Percentiles rank a stretch among this genome's conserved stretches.
These are phyloP conservation scores for Mrakia gelida DNA, from an alignment of 768 basidiomycete genomes.

Conservation along the genomic window DNA sequence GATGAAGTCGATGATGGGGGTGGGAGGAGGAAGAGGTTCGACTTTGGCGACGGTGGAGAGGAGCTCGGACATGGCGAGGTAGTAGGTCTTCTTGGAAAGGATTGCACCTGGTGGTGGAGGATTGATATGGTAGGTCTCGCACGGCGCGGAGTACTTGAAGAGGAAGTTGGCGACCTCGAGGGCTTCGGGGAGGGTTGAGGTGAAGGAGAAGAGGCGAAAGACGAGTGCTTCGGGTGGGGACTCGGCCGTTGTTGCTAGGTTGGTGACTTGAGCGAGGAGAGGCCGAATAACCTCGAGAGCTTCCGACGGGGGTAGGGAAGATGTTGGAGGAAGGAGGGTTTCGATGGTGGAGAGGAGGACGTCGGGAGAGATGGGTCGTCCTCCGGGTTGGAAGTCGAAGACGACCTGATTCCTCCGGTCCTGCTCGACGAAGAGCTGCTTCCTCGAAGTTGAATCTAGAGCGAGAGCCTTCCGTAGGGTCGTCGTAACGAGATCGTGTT, in stretches of 20 bases:
- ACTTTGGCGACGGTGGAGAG: too few species aligned
- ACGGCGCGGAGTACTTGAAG: too few species aligned
- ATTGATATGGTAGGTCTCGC: too few species aligned
- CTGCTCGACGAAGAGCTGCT: neutral
- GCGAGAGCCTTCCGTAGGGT: neutral
- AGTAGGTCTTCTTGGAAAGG: too few species aligned
- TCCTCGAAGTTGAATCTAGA: neutral
- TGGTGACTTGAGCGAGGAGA: neutral
- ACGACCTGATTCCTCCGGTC: neutral
- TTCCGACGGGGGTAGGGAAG: too few species aligned
- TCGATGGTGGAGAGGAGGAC: neutral
- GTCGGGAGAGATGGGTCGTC: neutral
- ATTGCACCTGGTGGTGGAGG: too few species aligned
- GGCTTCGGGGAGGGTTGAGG: neutral
- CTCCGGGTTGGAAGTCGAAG: neutral
- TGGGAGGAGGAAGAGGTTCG: too few species aligned
- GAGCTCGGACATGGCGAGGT: too few species aligned
- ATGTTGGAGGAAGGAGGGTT: too few species aligned
- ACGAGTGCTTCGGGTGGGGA: neutral
- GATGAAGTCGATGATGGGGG: too few species aligned
- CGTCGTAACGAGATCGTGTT: neutral
- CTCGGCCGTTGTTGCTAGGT: neutral
- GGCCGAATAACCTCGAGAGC: neutral
- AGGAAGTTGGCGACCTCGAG: too few species aligned
- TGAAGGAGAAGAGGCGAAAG: too few species aligned